Percentiles rank a stretch among this genome's conserved stretches.
These are phyloP conservation scores for Yamadazyma tumulicola DNA, from an alignment of 805 yeast species.

Conservation along the genomic window DNA sequence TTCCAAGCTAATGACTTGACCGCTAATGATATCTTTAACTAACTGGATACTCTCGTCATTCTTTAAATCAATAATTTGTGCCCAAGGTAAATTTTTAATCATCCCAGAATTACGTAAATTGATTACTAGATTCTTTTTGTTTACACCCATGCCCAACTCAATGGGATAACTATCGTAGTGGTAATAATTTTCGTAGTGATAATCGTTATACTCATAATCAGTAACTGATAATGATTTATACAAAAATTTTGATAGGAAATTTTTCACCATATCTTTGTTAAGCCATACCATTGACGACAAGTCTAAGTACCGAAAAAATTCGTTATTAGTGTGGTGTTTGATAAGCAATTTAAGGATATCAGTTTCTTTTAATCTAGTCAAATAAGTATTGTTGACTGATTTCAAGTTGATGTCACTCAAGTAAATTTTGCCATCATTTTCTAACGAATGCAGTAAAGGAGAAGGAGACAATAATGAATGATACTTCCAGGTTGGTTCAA, in stretches of 20 bases:
- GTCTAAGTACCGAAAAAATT: conserved; percentile 33
- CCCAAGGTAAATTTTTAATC: conserved; percentile 42
- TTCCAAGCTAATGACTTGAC: conserved; percentile 24
- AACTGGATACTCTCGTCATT: conserved; percentile 22
- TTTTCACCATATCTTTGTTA: conserved; percentile 33
- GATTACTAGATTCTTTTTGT: conserved; percentile 21
- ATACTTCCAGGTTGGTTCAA: conserved; percentile 21
- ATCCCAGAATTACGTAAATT: conserved; percentile 46
- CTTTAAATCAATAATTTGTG: conserved; percentile 26
- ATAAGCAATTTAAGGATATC: conserved; percentile 27
- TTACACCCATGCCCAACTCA: no score
- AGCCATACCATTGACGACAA: conserved; percentile 48
- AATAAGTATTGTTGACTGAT: conserved; percentile 31
- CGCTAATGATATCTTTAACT: conserved; percentile 28
- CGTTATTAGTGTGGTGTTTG: conserved; percentile 22
- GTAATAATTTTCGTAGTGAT: conserved; percentile 4
- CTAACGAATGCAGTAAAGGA: conserved; percentile 28
- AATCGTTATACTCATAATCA: conserved; percentile 6
- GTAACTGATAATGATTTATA: conserved; percentile 9
- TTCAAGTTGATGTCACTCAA: conserved; percentile 40
- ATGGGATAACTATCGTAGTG: no score
- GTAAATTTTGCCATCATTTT: conserved; percentile 31
- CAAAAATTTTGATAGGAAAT: conserved; percentile 31
- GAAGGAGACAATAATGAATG: conserved; percentile 38
- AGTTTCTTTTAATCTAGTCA: conserved; percentile 27